These are phyloP conservation scores for Aureobasidium sp. DNA, from an alignment of 2,329 filamentous ascomycete species.

Conservation along the genomic window DNA sequence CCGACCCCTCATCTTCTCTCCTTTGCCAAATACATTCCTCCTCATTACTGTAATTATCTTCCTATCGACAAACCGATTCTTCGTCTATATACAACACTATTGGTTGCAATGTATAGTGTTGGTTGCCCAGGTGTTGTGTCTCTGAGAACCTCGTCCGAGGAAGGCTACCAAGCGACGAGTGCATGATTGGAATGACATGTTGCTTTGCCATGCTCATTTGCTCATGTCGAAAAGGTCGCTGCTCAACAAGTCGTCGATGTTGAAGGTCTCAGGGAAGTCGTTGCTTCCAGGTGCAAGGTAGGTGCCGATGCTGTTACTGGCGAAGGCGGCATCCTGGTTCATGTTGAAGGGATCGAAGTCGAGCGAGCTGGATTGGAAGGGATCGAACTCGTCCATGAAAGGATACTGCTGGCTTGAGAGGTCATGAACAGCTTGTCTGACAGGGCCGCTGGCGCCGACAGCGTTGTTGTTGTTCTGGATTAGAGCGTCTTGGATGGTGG, in stretches of 20 bases:
- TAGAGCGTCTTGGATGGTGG: not conserved
- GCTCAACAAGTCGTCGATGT: slow-evolving; percentile 11
- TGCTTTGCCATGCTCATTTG: not conserved
- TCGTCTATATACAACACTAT: not conserved
- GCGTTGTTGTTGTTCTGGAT: slow-evolving; percentile 3
- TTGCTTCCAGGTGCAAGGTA: slow-evolving; percentile 11
- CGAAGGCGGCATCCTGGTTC: slow-evolving; percentile 7
- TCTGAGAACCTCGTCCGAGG: not conserved
- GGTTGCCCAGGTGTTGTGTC: not conserved
- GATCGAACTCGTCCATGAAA: slow-evolving; percentile 17
- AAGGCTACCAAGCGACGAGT: not conserved
- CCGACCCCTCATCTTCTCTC: slow-evolving; percentile 4
- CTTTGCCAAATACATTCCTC: not conserved
- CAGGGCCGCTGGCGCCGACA: not conserved
- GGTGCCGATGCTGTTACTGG: slow-evolving; percentile 4
- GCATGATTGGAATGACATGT: not conserved
- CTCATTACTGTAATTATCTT: not conserved
- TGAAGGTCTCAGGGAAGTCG: slow-evolving; percentile 12
- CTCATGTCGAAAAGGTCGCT: slow-evolving; percentile 9
- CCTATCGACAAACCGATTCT: not conserved
- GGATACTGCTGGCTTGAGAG: slow-evolving; percentile 12
- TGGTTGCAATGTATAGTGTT: not conserved
- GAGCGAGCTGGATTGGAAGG: slow-evolving; percentile 14
- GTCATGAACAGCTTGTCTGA: slow-evolving; percentile 6
- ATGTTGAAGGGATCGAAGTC: slow-evolving; percentile 16